These are phyloP conservation scores for Ilex paraguariensis DNA, from an alignment of 305 asterid genomes.

Conservation along the genomic window DNA sequence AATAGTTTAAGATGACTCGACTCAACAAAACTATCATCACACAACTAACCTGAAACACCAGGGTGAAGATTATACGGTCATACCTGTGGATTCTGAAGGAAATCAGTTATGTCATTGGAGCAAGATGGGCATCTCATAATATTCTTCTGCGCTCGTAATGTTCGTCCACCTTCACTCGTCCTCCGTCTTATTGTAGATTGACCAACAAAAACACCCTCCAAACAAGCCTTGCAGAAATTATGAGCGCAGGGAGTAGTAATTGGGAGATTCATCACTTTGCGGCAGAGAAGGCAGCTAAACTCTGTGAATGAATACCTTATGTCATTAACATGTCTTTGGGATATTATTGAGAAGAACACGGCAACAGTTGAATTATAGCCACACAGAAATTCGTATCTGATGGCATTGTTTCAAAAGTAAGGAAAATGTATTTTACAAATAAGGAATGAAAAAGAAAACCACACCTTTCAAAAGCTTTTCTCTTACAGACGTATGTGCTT, in stretches of 20 bases:
- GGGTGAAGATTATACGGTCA: background rate
- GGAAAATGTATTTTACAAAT: conserved; percentile 8
- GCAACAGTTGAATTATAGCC: background rate
- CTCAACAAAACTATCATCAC: no score
- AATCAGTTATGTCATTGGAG: conserved; percentile 64
- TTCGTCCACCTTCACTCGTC: conserved; percentile 64
- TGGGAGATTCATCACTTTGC: conserved; percentile 71
- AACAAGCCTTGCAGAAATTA: conserved; percentile 87
- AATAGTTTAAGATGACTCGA: no score
- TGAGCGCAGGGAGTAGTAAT: conserved; percentile 93
- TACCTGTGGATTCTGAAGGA: conserved; percentile 85
- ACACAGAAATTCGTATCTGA: background rate
- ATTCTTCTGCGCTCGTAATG: conserved; percentile 69
- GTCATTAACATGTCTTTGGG: no score
- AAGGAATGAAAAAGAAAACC: conserved; percentile 3
- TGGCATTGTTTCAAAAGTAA: no score
- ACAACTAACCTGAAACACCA: no score
- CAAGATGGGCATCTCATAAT: conserved; percentile 85
- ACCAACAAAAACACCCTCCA: conserved; percentile 79
- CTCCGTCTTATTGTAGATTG: conserved; percentile 60
- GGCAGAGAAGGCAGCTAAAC: conserved; percentile 70
- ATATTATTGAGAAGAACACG: background rate
- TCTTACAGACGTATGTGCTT: conserved; percentile 26
- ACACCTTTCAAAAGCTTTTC: conserved; percentile 76
- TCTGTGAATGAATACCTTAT: conserved; percentile 29